Evolutionary conservation across 1,284 basidiomycete species (phyloP).

Genomic region (Melampsora larici-populina): DNA sequence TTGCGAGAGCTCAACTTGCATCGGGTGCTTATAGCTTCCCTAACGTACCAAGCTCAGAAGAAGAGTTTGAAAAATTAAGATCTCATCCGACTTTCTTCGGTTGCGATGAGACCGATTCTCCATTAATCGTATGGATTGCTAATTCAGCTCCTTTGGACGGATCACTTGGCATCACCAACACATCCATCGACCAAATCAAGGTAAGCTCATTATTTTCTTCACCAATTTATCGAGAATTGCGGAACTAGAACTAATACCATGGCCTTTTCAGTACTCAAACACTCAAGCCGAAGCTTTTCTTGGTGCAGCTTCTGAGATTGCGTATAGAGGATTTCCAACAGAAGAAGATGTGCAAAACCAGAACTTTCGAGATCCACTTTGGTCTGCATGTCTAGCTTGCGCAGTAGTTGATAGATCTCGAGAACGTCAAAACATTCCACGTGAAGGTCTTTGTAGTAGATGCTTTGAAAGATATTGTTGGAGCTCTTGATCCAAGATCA

Average conservation of each 20-base stretch:
- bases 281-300: constrained; percentile 11
- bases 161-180: constrained; percentile 16
- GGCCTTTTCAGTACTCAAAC: background rate
- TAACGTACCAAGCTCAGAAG: background rate
- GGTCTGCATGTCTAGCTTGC: constrained; percentile 38
- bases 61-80: constrained; percentile 5
- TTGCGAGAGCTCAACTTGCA: background rate
- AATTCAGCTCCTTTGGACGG: constrained; percentile 27
- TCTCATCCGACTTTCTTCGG: constrained; percentile 29
- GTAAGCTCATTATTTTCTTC: no score
- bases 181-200: constrained; percentile 19
- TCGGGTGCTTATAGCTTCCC: constrained; percentile 3
- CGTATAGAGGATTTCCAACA: constrained; percentile 20
- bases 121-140: constrained; percentile 39
- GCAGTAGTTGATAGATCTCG: constrained; percentile 35
- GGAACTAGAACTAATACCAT: no score
- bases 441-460: constrained; percentile 20
- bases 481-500: constrained; percentile 10
- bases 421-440: background rate
- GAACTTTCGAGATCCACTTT: constrained; percentile 32
- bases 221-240: no score
- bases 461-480: constrained; percentile 42
- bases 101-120: constrained; percentile 20
- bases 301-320: constrained; percentile 26
- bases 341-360: background rate